Evolutionary conservation across 768 basidiomycete genomes (phyloP).

Genomic region (Trametopsis cervina): DNA sequence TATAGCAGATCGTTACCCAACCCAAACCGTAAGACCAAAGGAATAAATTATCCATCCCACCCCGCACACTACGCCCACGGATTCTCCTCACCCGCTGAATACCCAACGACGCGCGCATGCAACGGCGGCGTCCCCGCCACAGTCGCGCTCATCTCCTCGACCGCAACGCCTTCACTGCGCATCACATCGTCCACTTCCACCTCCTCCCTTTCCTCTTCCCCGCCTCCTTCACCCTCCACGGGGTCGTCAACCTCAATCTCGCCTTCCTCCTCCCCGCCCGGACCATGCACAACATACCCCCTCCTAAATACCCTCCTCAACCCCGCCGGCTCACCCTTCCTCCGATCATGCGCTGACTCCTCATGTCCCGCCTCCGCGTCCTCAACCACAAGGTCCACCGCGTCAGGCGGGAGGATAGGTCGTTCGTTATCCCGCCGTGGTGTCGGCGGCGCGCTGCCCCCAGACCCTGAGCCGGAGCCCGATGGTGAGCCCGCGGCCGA

Average conservation of each 20-base stretch:
- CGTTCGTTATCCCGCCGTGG: slow-evolving; percentile 17
- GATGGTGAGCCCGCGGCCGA: slow-evolving; percentile 8
- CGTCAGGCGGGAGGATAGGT: slow-evolving; percentile 51
- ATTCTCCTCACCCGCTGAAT: slow-evolving; percentile 41
- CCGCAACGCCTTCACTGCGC: slow-evolving; percentile 23
- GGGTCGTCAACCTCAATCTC: slow-evolving; percentile 38
- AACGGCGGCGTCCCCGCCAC: slow-evolving; percentile 37
- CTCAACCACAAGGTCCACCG: slow-evolving; percentile 85
- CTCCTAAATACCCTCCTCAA: slow-evolving; percentile 48
- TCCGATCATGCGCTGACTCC: slow-evolving; percentile 44
- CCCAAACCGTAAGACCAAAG: no score
- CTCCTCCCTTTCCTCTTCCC: slow-evolving; percentile 22
- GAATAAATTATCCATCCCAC: no score
- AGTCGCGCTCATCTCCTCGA: slow-evolving; percentile 18
- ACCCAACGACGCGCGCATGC: slow-evolving; percentile 31
- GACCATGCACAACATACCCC: slow-evolving; percentile 30
- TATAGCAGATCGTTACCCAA: no score
- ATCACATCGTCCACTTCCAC: slow-evolving; percentile 31
- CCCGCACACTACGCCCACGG: slow-evolving; percentile 61
- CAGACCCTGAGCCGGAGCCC: slow-evolving; percentile 12
- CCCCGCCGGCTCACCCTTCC: slow-evolving; percentile 57
- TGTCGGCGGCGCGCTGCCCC: slow-evolving; percentile 18
- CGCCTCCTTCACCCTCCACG: slow-evolving; percentile 38
- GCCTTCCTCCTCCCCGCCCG: slow-evolving; percentile 27
- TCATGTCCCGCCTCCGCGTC: slow-evolving; percentile 49